Evolutionary conservation across 208 protist species (phyloP).

Genomic region (Wallacemonas rigidus): DNA sequence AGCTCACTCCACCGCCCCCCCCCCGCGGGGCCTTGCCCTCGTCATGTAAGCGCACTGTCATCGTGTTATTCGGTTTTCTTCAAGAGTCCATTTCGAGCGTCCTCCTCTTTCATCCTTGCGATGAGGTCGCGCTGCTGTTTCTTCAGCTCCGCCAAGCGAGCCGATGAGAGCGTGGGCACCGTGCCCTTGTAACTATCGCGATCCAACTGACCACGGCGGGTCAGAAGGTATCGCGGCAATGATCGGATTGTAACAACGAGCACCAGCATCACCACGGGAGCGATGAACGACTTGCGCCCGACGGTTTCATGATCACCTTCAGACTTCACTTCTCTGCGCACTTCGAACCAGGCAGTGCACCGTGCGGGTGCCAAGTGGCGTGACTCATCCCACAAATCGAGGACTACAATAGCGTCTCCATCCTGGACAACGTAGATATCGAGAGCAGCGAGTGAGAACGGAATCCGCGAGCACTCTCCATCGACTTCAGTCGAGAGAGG

Average conservation of each 20-base stretch:
- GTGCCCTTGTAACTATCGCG: conserved; percentile 23
- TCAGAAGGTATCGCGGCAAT: conserved; percentile 42
- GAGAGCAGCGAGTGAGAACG: conserved; percentile 28
- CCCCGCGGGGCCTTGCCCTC: too few relatives aligned
- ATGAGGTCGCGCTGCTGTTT: conserved; percentile 59
- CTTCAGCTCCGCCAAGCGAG: conserved; percentile 38
- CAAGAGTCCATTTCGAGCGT: conserved; percentile 19
- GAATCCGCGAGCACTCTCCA: conserved; percentile 24
- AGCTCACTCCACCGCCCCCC: too few relatives aligned
- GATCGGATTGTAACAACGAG: conserved; percentile 37
- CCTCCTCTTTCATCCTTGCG: conserved; percentile 66
- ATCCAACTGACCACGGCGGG: conserved; percentile 30
- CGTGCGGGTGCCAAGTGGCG: background rate
- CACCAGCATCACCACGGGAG: conserved; percentile 34
- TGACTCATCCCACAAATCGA: conserved; percentile 17
- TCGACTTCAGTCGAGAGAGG: conserved; percentile 21
- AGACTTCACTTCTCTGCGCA: conserved; percentile 18
- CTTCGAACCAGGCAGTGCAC: conserved; percentile 41
- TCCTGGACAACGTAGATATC: conserved; percentile 20
- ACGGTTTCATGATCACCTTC: background rate
- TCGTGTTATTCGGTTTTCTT: background rate
- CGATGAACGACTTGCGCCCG: background rate
- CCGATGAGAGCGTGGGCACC: conserved; percentile 27
- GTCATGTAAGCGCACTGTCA: too few relatives aligned
- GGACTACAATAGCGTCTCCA: conserved; percentile 22